phyloP scores from a whole-genome alignment of 768 basidiomycete genomes.

The Crepidotus variabilis region DNA sequence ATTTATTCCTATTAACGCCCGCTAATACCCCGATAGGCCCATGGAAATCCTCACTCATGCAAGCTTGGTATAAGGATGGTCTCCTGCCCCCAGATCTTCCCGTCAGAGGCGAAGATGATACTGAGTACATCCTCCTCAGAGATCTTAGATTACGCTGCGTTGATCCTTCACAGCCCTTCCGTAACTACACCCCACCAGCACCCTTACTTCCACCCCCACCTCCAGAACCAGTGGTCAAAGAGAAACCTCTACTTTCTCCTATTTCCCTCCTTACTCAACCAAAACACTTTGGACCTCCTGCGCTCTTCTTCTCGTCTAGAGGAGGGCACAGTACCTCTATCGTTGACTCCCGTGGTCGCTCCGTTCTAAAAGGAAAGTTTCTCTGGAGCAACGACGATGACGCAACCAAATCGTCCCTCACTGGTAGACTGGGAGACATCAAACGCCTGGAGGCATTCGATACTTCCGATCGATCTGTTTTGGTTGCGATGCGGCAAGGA shows the following conservation, averaged over 20 bases:
- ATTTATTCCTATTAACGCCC: not conserved
- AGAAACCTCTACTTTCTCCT: slow-evolving; percentile 62
- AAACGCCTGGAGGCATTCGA: slow-evolving; percentile 84
- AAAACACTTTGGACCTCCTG: slow-evolving; percentile 81
- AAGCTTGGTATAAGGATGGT: slow-evolving; percentile 85
- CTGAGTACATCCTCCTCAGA: slow-evolving; percentile 61
- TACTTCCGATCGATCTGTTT: slow-evolving; percentile 66
- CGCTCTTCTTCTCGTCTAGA: slow-evolving; percentile 84
- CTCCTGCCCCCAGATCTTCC: slow-evolving; percentile 80
- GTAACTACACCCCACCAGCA: slow-evolving; percentile 38
- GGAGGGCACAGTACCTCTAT: slow-evolving; percentile 87
- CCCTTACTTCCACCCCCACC: slow-evolving; percentile 18
- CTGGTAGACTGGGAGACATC: slow-evolving; percentile 70
- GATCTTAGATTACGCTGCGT: slow-evolving; percentile 76
- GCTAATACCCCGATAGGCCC: slow-evolving; percentile 49
- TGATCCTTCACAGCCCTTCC: slow-evolving; percentile 81
- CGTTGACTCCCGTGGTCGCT: slow-evolving; percentile 81
- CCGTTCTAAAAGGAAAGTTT: slow-evolving; percentile 78
- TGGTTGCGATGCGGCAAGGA: slow-evolving; percentile 84
- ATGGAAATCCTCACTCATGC: slow-evolving; percentile 87
- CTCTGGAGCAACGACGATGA: slow-evolving; percentile 74
- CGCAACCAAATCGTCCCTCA: slow-evolving; percentile 27
- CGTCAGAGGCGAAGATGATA: slow-evolving; percentile 72
- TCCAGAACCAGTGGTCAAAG: slow-evolving; percentile 18
- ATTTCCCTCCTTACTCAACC: slow-evolving; percentile 79